These are phyloP conservation scores for Didymella pomorum DNA, from an alignment of 2,329 filamentous ascomycete genomes.

Conservation along the genomic window DNA sequence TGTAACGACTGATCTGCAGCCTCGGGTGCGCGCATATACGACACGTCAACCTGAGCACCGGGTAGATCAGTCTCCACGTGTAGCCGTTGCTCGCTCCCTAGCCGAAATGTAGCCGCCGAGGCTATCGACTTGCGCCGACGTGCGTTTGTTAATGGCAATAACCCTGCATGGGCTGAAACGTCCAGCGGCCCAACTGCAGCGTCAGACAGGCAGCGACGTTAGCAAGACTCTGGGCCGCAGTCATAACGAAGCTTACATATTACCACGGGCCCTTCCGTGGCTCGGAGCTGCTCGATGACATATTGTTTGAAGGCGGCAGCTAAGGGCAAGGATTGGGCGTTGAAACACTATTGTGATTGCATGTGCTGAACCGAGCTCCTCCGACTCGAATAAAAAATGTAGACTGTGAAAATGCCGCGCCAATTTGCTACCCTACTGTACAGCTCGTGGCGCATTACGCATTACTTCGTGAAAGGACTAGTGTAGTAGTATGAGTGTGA, in stretches of 20 bases:
- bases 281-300: background rate
- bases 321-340: constrained; percentile 7
- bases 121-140: background rate
- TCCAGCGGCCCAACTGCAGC: constrained; percentile 14
- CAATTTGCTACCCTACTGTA: background rate
- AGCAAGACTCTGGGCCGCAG: background rate
- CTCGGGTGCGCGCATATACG: background rate
- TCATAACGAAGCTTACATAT: constrained; percentile 11
- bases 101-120: constrained; percentile 2
- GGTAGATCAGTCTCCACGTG: background rate
- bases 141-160: background rate
- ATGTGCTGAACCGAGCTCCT: background rate
- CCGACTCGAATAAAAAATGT: background rate
- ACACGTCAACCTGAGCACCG: background rate
- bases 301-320: background rate
- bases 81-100: background rate
- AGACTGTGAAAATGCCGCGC: background rate
- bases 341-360: background rate
- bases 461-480: constrained; percentile 23
- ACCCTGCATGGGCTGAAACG: constrained; percentile 18
- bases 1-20: background rate
- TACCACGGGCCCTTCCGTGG: background rate
- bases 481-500: constrained; percentile 1
- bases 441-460: constrained; percentile 29
- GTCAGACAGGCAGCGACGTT: background rate